These are phyloP conservation scores for Cucurbita ficifolia DNA, from an alignment of 306 rosid genomes.

Conservation along the genomic window DNA sequence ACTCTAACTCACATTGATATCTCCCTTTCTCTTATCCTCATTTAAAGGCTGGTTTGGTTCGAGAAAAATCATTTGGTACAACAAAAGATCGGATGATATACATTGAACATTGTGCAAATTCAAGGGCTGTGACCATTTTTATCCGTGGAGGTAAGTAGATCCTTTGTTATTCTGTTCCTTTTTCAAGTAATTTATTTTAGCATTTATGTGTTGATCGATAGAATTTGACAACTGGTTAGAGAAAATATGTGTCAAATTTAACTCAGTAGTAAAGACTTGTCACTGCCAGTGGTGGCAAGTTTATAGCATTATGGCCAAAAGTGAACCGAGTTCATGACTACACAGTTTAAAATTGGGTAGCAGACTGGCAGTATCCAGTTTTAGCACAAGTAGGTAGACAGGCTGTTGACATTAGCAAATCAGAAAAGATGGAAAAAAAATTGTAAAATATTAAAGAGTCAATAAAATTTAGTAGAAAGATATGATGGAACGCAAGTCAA, in stretches of 20 bases:
- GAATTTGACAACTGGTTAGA: not conserved
- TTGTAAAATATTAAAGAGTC: not conserved
- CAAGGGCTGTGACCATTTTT: conserved; percentile 82
- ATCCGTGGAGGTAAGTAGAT: conserved; percentile 65
- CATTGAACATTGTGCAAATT: conserved; percentile 97
- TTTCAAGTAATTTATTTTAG: not conserved
- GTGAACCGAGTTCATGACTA: not conserved
- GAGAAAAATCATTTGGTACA: conserved; percentile 88
- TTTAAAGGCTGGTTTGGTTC: conserved; percentile 79
- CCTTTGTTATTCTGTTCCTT: not conserved
- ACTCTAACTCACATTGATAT: not conserved
- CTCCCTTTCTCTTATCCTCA: not conserved
- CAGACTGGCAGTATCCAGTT: not conserved
- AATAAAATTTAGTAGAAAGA: not conserved
- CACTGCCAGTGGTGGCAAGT: not conserved
- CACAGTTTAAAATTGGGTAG: not conserved
- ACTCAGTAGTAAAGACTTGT: too few species aligned
- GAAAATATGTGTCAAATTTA: not conserved
- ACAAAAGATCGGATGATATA: conserved; percentile 93
- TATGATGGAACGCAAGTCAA: not conserved
- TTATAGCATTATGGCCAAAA: not conserved
- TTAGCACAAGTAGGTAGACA: not conserved
- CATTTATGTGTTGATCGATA: not conserved
- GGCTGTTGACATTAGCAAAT: not conserved
- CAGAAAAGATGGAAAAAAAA: not conserved